Base-by-base conservation (phyloP, 768 basidiomycete species). In the Daedalea quercina region DNA sequence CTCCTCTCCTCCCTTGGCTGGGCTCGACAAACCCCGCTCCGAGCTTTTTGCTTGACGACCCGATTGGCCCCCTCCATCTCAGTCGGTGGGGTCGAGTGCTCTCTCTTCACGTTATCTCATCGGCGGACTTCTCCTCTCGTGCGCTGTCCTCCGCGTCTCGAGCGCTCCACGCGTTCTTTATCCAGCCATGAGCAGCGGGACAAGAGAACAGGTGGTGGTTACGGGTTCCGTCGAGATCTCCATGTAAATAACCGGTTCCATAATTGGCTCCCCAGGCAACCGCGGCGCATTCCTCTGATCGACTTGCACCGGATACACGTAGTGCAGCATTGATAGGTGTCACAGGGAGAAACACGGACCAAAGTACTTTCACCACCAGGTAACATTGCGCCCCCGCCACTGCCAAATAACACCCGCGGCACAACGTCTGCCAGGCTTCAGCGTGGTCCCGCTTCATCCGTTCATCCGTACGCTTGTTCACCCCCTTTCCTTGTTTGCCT, bases 21-120 rank as follows among this genome's bases (percentile, higher is more conserved):
- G 69, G 62, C 65, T 58, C 56, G 58, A 69, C 74, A 45, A 55
- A 35, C 54, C 57, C 61, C 78, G 74, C 69, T 68, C 79, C 76
- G 75, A 76, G 60, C 61, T 64, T 60, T 63, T 53, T 65, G 57
- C 65, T 68, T 57, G 60, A 57, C 54, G 57, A 64, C 71, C 80
- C 78, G 77, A 79, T 79, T 79, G 74, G 76, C 61, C 53, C 37
- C 45, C 57, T 51, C 55, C 58, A 60, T 55, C 55, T 48, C 54
- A 44, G 57, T 63, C 40, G 22, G 51, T 28, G 47, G 26, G 25
- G 48, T 53, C 42, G 28, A 51, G 51, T 34, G 34, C 53, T 41
- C 35, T 26, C 35, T 55, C 44, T 56, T 62, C 59, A 62, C 61
- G 63, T 64, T 58, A 62, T 70, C 72, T 70, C 69, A 66, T 74